A percentile compares a stretch with the other conserved stretches of the same genome.
Conservation (phyloP, 768 basidiomycete genomes). For the Pleurotus sapidus region DNA sequence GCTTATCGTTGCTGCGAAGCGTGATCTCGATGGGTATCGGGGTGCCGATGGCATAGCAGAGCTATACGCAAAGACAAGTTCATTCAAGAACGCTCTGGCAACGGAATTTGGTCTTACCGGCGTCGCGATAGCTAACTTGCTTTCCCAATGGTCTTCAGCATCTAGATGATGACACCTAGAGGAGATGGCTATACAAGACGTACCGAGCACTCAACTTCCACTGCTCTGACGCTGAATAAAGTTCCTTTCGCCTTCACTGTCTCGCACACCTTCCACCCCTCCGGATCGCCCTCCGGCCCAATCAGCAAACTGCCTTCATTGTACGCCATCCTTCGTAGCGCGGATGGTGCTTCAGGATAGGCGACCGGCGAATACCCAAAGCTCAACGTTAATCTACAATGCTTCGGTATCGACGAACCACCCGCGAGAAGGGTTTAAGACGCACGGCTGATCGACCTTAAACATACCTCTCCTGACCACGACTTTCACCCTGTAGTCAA, state of each 20-base stretch:
- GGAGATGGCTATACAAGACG: slow-evolving; percentile 8
- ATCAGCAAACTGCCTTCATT: slow-evolving; percentile 24
- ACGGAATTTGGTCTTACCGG: slow-evolving; percentile 30
- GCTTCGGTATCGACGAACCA: too few relatives aligned
- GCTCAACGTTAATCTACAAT: slow-evolving; percentile 16
- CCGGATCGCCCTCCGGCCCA: slow-evolving; percentile 34
- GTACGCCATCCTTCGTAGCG: slow-evolving; percentile 31
- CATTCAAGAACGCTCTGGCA: too few relatives aligned
- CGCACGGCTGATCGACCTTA: slow-evolving; percentile 49
- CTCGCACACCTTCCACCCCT: slow-evolving; percentile 33
- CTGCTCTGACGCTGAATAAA: slow-evolving; percentile 28
- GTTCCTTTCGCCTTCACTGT: slow-evolving; percentile 26
- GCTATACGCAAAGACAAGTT: slow-evolving; percentile 22
- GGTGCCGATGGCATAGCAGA: slow-evolving; percentile 48
- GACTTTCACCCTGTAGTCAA: slow-evolving; percentile 53
- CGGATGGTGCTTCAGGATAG: slow-evolving; percentile 31
- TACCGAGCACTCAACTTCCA: slow-evolving; percentile 30
- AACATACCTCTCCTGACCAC: slow-evolving; percentile 47
- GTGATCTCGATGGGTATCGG: slow-evolving; percentile 50
- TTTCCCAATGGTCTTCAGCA: not conserved
- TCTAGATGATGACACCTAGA: not conserved
- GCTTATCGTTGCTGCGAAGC: slow-evolving; percentile 38
- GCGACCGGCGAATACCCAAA: slow-evolving; percentile 30
- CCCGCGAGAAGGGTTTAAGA: not conserved
- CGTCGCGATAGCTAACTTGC: slow-evolving; percentile 47